Evolutionary conservation across 2,329 filamentous ascomycete species (phyloP), one percentile per base, ranked within the genome.

Genomic region (Arthrobotrys conoides): DNA sequence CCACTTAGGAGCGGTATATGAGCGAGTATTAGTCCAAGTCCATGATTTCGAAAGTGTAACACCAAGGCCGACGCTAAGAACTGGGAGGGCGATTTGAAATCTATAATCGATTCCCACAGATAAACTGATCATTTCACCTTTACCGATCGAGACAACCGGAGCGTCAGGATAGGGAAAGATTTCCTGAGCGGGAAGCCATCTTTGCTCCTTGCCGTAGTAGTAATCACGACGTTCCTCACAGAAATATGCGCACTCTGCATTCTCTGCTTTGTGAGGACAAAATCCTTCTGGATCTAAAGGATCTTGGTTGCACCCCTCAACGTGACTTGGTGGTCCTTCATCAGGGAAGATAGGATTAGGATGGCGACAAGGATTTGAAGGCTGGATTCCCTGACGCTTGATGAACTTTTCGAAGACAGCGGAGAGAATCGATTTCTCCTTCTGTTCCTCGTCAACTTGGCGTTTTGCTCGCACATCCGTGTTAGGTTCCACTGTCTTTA

Each of bases 91-190:
- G 5, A 76, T n/a, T n/a, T 55, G 48, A 16, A 77, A 20, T 10
- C 51, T 48, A 27, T 68, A 67, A 8, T 67, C 61, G 9, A 71
- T 18, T 20, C 30, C 30, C 0, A 61, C 36, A 27, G 38, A 53
- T 9, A 77, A 16, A 5, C 22, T 67, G 8, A 75, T 53, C 30
- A 55, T 64, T 55, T 77, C 67, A 44, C 73, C 73, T 36, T 77
- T 68, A 16, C 41, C 59, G 24, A 77, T 27, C 2, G 68, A 30
- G 9, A 77, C 46, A 6, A 8, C 6, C 1, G 73, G 73, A 27
- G 73, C 59, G 18, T 77, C 73, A 12, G 73, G 73, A 41, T 77
- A 77, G 9, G 73, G 73, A 27, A 71, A 77, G 16, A 77, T 71
- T 55, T 77, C 73, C 44, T 71, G 61, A 0, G 73, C 38, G 0